Evolutionary conservation across 768 basidiomycete genomes (phyloP).

Genomic region (Leccinum truebloodii): DNA sequence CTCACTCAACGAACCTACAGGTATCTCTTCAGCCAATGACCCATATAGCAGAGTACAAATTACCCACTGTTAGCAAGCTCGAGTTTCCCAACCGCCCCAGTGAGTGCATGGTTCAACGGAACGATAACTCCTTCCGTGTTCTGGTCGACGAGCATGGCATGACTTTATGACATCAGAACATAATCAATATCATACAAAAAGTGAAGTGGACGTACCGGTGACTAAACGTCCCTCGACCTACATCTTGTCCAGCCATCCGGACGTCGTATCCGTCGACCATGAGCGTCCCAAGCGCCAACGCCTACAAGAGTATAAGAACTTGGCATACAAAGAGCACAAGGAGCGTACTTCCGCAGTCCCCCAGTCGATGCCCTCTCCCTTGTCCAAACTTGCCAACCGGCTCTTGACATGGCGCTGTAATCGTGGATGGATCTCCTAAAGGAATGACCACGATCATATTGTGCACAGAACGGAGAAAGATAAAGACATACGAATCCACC

Average conservation of each 20-base stretch:
- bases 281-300: conserved; percentile 85
- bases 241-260: conserved; percentile 91
- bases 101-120: conserved; percentile 72
- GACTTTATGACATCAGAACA: conserved; percentile 38
- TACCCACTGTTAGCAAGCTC: conserved; percentile 84
- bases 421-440: conserved; percentile 76
- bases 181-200: background rate
- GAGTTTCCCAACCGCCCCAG: conserved; percentile 58
- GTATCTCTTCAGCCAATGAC: background rate
- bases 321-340: background rate
- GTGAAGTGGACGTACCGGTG: conserved; percentile 48
- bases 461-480: background rate
- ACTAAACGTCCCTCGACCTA: conserved; percentile 88
- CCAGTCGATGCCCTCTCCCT: conserved; percentile 79
- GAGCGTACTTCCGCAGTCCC: conserved; percentile 78
- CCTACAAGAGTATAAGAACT: conserved; percentile 41
- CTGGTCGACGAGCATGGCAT: conserved; percentile 93
- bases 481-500: conserved; percentile 58
- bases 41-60: conserved; percentile 1
- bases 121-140: conserved; percentile 76
- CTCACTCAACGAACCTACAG: conserved; percentile 80
- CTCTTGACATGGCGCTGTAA: conserved; percentile 78
- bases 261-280: conserved; percentile 82
- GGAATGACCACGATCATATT: background rate
- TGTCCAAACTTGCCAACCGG: conserved; percentile 67